Conservation (phyloP, 768 basidiomycete species). For the Serendipita sp. region DNA sequence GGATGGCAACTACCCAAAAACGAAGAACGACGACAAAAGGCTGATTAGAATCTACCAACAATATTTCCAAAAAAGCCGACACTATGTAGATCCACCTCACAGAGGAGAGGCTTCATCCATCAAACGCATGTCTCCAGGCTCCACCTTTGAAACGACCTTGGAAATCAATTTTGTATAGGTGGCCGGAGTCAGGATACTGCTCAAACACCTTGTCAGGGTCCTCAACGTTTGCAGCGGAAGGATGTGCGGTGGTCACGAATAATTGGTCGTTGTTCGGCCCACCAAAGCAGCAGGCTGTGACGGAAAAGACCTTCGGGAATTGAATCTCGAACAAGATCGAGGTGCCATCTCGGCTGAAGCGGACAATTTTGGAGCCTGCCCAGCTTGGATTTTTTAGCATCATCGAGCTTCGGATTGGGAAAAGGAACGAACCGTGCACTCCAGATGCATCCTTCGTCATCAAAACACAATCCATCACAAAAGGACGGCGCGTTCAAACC, state of each 20-base stretch:
- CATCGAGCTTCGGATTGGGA: slow-evolving; percentile 6
- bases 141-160: slow-evolving; percentile 28
- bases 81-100: neutral
- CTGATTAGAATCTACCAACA: neutral
- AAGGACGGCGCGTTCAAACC: slow-evolving; percentile 32
- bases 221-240: slow-evolving; percentile 33
- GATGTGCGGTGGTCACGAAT: slow-evolving; percentile 46
- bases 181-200: slow-evolving; percentile 38
- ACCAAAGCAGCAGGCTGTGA: slow-evolving; percentile 57
- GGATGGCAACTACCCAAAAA: neutral
- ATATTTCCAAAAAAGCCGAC: neutral
- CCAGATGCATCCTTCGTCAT: slow-evolving; percentile 47
- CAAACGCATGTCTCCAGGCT: slow-evolving; percentile 10
- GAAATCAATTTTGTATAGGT: slow-evolving; percentile 36
- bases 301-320: slow-evolving; percentile 44
- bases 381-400: slow-evolving; percentile 18
- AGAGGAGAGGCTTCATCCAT: neutral
- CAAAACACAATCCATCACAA: slow-evolving; percentile 52
- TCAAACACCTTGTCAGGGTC: slow-evolving; percentile 31
- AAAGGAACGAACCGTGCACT: slow-evolving; percentile 31
- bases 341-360: slow-evolving; percentile 36
- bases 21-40: neutral
- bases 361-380: slow-evolving; percentile 43
- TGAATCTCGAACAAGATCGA: slow-evolving; percentile 35
- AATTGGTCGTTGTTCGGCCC: slow-evolving; percentile 45